Evolutionary conservation across 768 basidiomycete genomes (phyloP).

Genomic region (Rhizopogon salebrosus): DNA sequence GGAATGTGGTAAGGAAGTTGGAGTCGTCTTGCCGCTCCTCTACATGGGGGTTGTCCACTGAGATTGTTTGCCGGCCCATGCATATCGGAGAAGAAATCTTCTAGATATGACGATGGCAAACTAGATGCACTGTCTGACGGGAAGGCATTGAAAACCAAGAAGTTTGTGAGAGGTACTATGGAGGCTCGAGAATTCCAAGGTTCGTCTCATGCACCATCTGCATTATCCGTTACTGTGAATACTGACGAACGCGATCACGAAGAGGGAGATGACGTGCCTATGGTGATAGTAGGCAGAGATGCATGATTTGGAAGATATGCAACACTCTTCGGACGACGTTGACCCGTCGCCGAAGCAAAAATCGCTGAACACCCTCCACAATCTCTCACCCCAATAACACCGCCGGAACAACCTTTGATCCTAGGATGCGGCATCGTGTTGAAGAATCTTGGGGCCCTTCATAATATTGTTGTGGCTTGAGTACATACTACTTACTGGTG

Average conservation of each 20-base stretch:
- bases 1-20: conserved; percentile 90
- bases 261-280: conserved; percentile 21
- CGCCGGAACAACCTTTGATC: conserved; percentile 23
- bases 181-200: conserved; percentile 50
- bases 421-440: conserved; percentile 24
- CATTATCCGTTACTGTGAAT: conserved; percentile 7
- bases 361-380: conserved; percentile 21
- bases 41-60: background rate
- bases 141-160: conserved; percentile 84
- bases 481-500: background rate
- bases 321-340: conserved; percentile 24
- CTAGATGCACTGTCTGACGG: conserved; percentile 81
- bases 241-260: conserved; percentile 6
- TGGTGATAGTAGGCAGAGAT: conserved; percentile 25
- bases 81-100: conserved; percentile 85
- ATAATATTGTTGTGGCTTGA: conserved; percentile 5
- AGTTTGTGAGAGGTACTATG: conserved; percentile 82
- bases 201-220: conserved; percentile 6
- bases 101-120: conserved; percentile 66
- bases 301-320: conserved; percentile 14
- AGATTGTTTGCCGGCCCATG: conserved; percentile 54
- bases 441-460: conserved; percentile 26
- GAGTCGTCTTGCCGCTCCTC: conserved; percentile 14
- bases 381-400: conserved; percentile 27
- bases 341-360: conserved; percentile 29